Evolutionary conservation across 495 filamentous ascomycete species (phyloP), one percentile per base, ranked within the genome.

Genomic region (Podospora didyma): DNA sequence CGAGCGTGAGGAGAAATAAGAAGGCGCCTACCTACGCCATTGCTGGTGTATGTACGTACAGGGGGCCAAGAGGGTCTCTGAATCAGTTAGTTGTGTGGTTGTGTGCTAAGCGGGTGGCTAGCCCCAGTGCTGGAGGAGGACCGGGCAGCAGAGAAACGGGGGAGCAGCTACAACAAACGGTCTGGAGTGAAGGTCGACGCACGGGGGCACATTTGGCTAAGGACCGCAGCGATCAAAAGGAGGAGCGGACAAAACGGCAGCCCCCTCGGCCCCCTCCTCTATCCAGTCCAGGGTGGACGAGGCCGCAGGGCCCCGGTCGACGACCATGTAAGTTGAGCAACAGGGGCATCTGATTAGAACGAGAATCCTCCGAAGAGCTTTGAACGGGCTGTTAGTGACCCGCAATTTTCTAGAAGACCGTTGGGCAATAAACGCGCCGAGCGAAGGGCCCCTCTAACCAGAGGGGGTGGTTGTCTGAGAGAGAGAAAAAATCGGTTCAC

Each of bases 331-430:
- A 56, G 61, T 61, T 49, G 56, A 60, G 51, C 48, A 63, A 59
- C 67, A 65, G 54, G 63, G 62, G 59, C 65, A 62, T 68, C 68
- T 74, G 72, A 76, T 77, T 70, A 72, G 72, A 66, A 66, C 65
- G 65, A 71, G 67, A 75, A 78, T 72, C 70, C 70, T 76, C 73
- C 73, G 73, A 76, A 41, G 62, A 60, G 45, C 46, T 50, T 50
- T 62, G 58, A 45, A 61, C 54, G 53, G 44, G 47, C 60, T 50
- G 52, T 52, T 26, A 14, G 45, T 45, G 64, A 63, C 68, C 73
- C 71, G 69, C 73, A 74, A 68, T 71, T 73, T 76, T 73, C 63
- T 68, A 76, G 66, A 75, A 72, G 67, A 71, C 71, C 75, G 73
- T 74, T 75, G 72, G 73, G 65, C 58, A 72, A 68, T 44, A 69